Percentiles rank a stretch among this genome's conserved stretches.
phyloP scores from a whole-genome alignment of 1,284 basidiomycete genomes.

The Mycena citricolor region DNA sequence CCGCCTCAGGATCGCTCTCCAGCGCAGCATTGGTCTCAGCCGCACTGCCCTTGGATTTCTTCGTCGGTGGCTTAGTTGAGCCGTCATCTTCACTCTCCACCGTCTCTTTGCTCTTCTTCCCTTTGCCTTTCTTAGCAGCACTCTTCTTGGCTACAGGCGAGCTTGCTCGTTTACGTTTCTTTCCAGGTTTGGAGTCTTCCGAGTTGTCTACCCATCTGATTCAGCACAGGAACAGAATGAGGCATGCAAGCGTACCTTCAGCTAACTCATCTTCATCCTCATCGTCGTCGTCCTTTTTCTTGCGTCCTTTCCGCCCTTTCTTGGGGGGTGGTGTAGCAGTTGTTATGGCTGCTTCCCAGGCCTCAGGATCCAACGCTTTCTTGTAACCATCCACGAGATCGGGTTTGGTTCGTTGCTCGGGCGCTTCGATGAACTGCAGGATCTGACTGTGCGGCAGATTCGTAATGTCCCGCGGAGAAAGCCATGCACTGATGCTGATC shows the following conservation, averaged over 20 bases:
- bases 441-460: conserved; percentile 5
- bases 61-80: conserved; percentile 1
- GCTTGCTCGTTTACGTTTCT: conserved; percentile 20
- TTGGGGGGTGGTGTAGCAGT: conserved; percentile 8
- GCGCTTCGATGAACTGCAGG: conserved; percentile 1
- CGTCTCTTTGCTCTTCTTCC: conserved; percentile 21
- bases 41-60: background rate
- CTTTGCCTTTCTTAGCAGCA: conserved; percentile 12
- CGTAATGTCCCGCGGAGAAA: conserved; percentile 9
- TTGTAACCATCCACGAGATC: conserved; percentile 17
- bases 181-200: conserved; percentile 6
- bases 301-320: conserved; percentile 9
- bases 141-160: conserved; percentile 8
- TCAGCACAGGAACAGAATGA: background rate
- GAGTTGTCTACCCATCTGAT: background rate
- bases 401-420: too few relatives aligned
- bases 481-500: conserved; percentile 18
- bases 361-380: conserved; percentile 15
- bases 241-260: conserved; percentile 6
- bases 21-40: conserved; percentile 23
- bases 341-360: conserved; percentile 13
- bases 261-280: conserved; percentile 18
- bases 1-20: conserved; percentile 67
- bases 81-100: conserved; percentile 24
- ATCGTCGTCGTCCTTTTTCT: conserved; percentile 11